A percentile compares a stretch with the other conserved stretches of the same genome.
phyloP scores from a whole-genome alignment of 176 grass and related monocot species.

The Oryza nivara region DNA sequence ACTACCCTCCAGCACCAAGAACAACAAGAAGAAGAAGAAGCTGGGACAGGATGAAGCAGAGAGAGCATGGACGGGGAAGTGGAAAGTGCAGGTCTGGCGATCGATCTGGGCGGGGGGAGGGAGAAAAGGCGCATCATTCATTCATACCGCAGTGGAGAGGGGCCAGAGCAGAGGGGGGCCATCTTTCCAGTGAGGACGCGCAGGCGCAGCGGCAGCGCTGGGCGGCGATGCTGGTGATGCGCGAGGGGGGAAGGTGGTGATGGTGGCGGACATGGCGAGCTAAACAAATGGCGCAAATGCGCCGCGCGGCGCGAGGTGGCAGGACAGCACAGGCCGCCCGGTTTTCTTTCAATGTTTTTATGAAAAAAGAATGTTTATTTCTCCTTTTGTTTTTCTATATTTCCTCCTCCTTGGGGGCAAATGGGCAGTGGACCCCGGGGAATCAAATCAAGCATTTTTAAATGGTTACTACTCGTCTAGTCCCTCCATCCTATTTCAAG shows the following conservation, averaged over 20 bases:
- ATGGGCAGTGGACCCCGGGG: too few species aligned
- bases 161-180: slow-evolving; percentile 23
- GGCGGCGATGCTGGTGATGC: slow-evolving; percentile 35
- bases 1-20: too few species aligned
- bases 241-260: slow-evolving; percentile 24
- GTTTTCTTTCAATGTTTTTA: not conserved
- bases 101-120: not conserved
- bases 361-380: too few species aligned
- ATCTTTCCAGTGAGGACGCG: slow-evolving; percentile 64
- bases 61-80: slow-evolving; percentile 25
- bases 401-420: too few species aligned
- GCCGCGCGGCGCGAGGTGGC: slow-evolving; percentile 35
- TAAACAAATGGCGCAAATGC: slow-evolving; percentile 43
- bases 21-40: not conserved
- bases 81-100: not conserved
- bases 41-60: not conserved
- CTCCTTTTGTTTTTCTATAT: too few species aligned
- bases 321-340: not conserved
- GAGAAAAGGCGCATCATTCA: slow-evolving; percentile 45
- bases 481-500: too few species aligned
- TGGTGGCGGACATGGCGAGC: slow-evolving; percentile 25
- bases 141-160: slow-evolving; percentile 39
- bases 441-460: too few species aligned
- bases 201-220: slow-evolving; percentile 32
- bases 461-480: too few species aligned